Evolutionary conservation across 2,329 filamentous ascomycete genomes (phyloP), one percentile per base, ranked within the genome.

Genomic region (Incumbomyces lentus): DNA sequence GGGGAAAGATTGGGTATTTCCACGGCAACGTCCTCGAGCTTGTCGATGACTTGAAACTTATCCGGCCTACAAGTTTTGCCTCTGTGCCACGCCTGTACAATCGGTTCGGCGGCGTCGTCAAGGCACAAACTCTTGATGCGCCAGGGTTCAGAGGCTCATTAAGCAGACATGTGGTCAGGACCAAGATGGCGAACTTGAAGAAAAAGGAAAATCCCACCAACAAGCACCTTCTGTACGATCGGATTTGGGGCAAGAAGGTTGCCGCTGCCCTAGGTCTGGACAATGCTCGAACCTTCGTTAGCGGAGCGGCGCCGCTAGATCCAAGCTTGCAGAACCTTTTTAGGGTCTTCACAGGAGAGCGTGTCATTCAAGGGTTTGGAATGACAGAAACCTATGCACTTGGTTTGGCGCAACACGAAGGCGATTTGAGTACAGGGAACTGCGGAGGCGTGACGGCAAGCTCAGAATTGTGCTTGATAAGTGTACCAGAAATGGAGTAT

Each of bases 401-500:
- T 26, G 79, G 77, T 17, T 74, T 82, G 11, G 76, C 79, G 31
- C 92, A 96, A 68, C 59, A 77, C 10, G 64, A 70, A 2, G 74
- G 75, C 39, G 92, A 98, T 64, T 80, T 85, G 61, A 76, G 74
- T 7, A 70, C 81, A 3, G 88, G 87, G 51, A 94, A 88, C 67
- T 90, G 90, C 56, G 92, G 92, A 44, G 79, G 76, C 4, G 74
- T 88, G 0, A 74, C 77, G 50, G 73, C 80, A 6, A 74, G 72
- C 49, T 66, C 75, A 7, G 92, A 98, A 69, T 69, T 82, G 40
- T 94, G 89, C 63, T 73, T 95, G 47, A 73, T 82, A 62, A 93
- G 89, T 44, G 84, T 93, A 6, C 89, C 90, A 1, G 90, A 96
- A 52, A 90, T 95, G 75, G 90, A 95, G 47, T 98, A 98, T 70